Evolutionary conservation across 1,284 basidiomycete species (phyloP).

Genomic region (Abortiporus biennis): DNA sequence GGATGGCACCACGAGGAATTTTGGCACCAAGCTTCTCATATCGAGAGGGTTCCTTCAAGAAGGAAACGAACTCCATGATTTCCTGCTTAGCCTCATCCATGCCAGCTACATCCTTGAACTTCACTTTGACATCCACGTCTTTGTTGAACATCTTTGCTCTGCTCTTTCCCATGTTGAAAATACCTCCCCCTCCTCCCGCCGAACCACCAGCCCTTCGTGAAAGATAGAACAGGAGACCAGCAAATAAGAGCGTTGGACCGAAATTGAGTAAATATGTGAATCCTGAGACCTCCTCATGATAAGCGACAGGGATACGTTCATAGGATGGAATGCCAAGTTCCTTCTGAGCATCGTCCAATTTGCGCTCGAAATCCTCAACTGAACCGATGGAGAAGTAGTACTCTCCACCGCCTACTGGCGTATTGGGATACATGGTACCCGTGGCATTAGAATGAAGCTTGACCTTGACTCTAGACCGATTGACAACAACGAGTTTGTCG

Average conservation of each 20-base stretch:
- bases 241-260: conserved; percentile 89
- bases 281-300: conserved; percentile 91
- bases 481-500: conserved; percentile 91
- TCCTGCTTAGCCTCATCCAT: conserved; percentile 99
- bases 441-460: conserved; percentile 84
- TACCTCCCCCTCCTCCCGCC: conserved; percentile 75
- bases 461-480: conserved; percentile 85
- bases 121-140: conserved; percentile 91
- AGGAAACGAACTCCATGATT: conserved; percentile 99
- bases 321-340: conserved; percentile 89
- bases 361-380: conserved; percentile 94
- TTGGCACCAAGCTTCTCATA: conserved; percentile 98
- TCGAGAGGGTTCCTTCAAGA: conserved; percentile 92
- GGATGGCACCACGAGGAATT: conserved; percentile 96
- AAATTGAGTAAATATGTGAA: conserved; percentile 85
- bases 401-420: conserved; percentile 46
- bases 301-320: conserved; percentile 95
- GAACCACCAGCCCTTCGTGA: conserved; percentile 72
- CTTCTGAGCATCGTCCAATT: conserved; percentile 88
- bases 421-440: conserved; percentile 61
- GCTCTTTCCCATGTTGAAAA: conserved; percentile 97
- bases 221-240: conserved; percentile 89
- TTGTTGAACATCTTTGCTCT: conserved; percentile 96
- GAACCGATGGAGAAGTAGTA: conserved; percentile 98
- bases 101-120: conserved; percentile 95